Evolutionary conservation across 306 rosid species (phyloP), one percentile per base, ranked within the genome.

Genomic region (Hippophae tibetana): DNA sequence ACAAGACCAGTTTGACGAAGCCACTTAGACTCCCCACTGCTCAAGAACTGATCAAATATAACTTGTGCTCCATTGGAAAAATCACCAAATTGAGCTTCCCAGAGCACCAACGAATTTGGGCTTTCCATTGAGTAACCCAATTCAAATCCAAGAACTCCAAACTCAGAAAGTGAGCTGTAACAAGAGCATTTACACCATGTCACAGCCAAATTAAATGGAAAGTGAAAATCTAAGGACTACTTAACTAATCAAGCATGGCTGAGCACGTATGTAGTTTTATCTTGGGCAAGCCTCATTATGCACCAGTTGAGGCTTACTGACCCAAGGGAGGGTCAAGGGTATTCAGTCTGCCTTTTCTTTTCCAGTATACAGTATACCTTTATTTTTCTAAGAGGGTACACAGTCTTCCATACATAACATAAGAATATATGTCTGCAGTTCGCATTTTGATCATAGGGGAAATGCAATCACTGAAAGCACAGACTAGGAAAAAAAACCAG

Each of bases 31-130:
- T 92, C 99, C 45, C 99, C 96, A 61, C 95, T 85, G 70, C 87
- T 83, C 86, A 92, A 44, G 63, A 92, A 87, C 74, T 92, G 90
- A 79, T 92, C 96, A 81, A 83, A 87, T 67, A 92, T 88, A 72
- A 88, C 96, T 61, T 92, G 95, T 67, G 96, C 96, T 47, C 99
- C 99, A 70, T 92, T 88, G 54, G 99, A 74, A 80, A 92, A 92
- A 79, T 92, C 99, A 42, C 99, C 99, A 80, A 92, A 92, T 43
- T 88, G 99, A 71, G 99, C 99, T 82, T 92, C 96, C 98, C 99
- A 92, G 48, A 92, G 78, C 60, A 92, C 81, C 82, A 92, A 75
- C 10, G 99, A 79, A 67, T 92, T 92, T 43, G 99, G 99, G 74
- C 78, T 92, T 76, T 92, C 99, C 99, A 92, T 88, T 5, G 93